Conservation (phyloP, 73 alveolate genomes). For the Halteria grandinella region DNA sequence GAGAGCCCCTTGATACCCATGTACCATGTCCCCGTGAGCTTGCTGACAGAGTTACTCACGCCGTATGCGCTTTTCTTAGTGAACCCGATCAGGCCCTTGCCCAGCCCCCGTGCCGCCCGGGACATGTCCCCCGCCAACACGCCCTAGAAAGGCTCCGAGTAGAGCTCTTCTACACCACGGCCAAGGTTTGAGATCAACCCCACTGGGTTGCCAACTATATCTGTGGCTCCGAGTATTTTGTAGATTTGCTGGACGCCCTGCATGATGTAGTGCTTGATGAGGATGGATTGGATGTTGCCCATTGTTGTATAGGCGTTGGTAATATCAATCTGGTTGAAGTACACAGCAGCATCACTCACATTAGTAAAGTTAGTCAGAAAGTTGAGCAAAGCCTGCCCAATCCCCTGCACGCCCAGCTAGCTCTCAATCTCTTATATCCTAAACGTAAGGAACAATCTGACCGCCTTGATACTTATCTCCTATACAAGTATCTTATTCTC, state of each 20-base stretch:
- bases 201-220: slow-evolving; percentile 87
- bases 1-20: slow-evolving; percentile 3
- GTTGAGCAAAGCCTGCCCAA: neutral
- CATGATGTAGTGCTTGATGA: slow-evolving; percentile 61
- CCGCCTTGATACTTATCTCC: slow-evolving; percentile 10
- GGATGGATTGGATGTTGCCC: slow-evolving; percentile 1
- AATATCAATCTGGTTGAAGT: slow-evolving; percentile 39
- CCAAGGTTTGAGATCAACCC: slow-evolving; percentile 80
- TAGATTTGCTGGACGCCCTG: slow-evolving; percentile 82
- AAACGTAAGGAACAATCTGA: slow-evolving; percentile 15
- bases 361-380: slow-evolving; percentile 34
- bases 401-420: slow-evolving; percentile 10
- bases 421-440: slow-evolving; percentile 1
- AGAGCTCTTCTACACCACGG: slow-evolving; percentile 78
- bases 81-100: slow-evolving; percentile 9
- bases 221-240: slow-evolving; percentile 83
- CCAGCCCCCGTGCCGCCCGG: neutral
- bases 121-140: slow-evolving; percentile 52
- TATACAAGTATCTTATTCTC: neutral
- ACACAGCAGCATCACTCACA: slow-evolving; percentile 39
- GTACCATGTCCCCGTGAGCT: slow-evolving; percentile 46
- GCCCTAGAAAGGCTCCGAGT: slow-evolving; percentile 80
- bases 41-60: slow-evolving; percentile 3
- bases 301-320: slow-evolving; percentile 12
- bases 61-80: slow-evolving; percentile 8